Evolutionary conservation across 2,329 filamentous ascomycete genomes (phyloP).

Genomic region (Didymella glomerata): DNA sequence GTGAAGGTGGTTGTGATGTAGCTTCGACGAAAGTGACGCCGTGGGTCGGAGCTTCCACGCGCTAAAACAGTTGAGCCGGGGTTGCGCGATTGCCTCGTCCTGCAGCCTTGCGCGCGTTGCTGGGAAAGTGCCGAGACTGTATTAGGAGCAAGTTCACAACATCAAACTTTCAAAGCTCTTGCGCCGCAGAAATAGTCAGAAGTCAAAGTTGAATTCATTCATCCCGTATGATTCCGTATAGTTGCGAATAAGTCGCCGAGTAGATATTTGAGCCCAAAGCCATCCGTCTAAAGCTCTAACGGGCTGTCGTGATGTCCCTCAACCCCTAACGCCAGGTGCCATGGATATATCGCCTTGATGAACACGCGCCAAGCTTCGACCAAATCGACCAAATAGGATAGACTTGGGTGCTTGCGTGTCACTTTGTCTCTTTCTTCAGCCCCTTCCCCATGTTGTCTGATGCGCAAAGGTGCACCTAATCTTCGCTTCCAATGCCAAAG

Average conservation of each 20-base stretch:
- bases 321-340: conserved; percentile 20
- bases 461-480: neutral
- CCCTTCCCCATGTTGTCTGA: neutral
- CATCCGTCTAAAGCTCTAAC: conserved; percentile 6
- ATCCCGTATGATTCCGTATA: neutral
- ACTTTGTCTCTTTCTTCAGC: neutral
- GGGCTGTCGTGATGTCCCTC: conserved; percentile 13
- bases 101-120: neutral
- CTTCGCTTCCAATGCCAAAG: neutral
- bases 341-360: conserved; percentile 11
- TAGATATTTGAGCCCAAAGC: neutral
- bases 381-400: neutral
- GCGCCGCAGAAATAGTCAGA: too few species aligned
- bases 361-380: neutral
- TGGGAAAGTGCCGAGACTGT: neutral
- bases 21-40: conserved; percentile 10
- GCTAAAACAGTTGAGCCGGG: conserved; percentile 15
- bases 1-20: conserved; percentile 11
- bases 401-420: neutral
- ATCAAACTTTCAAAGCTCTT: neutral
- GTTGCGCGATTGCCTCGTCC: conserved; percentile 15
- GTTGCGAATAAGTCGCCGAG: conserved; percentile 2
- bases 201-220: neutral
- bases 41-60: conserved; percentile 22
- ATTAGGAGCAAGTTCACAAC: neutral